phyloP scores from a whole-genome alignment of 768 basidiomycete species.

The Amanita molliuscula region DNA sequence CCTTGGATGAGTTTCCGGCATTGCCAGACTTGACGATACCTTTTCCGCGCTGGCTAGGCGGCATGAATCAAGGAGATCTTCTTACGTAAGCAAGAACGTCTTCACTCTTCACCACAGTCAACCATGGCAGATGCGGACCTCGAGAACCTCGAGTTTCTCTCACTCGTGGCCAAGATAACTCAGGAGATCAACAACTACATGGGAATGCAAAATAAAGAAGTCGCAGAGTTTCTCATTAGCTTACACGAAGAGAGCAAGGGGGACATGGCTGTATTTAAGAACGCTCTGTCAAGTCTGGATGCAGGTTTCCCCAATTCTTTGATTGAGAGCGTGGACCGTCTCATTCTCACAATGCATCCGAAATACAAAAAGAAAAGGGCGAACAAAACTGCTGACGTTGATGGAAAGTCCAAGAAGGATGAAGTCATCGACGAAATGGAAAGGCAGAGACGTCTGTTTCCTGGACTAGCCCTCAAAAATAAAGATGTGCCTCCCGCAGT shows the following conservation, averaged over 20 bases:
- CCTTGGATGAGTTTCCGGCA: slow-evolving; percentile 77
- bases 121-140: slow-evolving; percentile 66
- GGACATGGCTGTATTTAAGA: slow-evolving; percentile 71
- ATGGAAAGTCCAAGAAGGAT: slow-evolving; percentile 23
- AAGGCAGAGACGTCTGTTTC: slow-evolving; percentile 79
- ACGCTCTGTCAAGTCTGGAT: slow-evolving; percentile 63
- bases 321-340: slow-evolving; percentile 86
- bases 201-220: slow-evolving; percentile 79
- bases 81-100: slow-evolving; percentile 9
- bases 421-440: slow-evolving; percentile 49
- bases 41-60: slow-evolving; percentile 48
- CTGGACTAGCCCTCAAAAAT: slow-evolving; percentile 80
- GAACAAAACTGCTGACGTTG: slow-evolving; percentile 25
- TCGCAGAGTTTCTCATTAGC: slow-evolving; percentile 91
- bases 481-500: slow-evolving; percentile 50
- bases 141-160: slow-evolving; percentile 88
- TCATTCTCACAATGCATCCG: slow-evolving; percentile 91
- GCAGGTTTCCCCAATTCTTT: slow-evolving; percentile 87
- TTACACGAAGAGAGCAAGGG: slow-evolving; percentile 77
- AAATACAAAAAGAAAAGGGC: slow-evolving; percentile 76
- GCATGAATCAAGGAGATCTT: slow-evolving; percentile 12
- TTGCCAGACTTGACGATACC: slow-evolving; percentile 84
- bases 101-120: slow-evolving; percentile 6
- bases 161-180: slow-evolving; percentile 82
- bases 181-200: slow-evolving; percentile 89